Evolutionary conservation across 805 yeast species (phyloP).

Genomic region (Wickerhamomyces pijperi): DNA sequence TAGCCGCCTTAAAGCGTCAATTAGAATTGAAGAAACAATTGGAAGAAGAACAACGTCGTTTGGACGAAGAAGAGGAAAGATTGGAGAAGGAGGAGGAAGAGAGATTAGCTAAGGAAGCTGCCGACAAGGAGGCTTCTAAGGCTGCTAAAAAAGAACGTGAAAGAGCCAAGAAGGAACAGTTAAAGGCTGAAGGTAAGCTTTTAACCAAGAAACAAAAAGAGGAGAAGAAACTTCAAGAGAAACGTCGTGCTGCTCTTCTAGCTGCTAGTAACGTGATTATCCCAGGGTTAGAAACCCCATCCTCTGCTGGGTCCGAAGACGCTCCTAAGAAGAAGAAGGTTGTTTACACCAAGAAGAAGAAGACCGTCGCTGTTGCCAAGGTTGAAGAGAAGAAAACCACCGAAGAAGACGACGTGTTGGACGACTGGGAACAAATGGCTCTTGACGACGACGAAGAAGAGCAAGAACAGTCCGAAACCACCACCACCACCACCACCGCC

Average conservation of each 20-base stretch:
- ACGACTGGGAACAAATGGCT: constrained; percentile 80
- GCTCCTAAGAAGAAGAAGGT: constrained; percentile 50
- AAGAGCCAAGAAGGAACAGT: constrained; percentile 74
- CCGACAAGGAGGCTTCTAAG: constrained; percentile 43
- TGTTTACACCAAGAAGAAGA: constrained; percentile 65
- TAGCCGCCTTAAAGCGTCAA: constrained; percentile 86
- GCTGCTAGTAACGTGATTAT: constrained; percentile 63
- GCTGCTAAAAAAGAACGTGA: constrained; percentile 78
- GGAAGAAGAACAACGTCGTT: constrained; percentile 71
- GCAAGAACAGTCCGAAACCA: constrained; percentile 43
- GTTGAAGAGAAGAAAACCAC: constrained; percentile 17
- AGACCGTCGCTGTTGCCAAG: constrained; percentile 22
- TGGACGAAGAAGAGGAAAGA: constrained; percentile 66
- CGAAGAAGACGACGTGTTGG: constrained; percentile 37
- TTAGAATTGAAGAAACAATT: constrained; percentile 77
- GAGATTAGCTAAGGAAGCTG: constrained; percentile 29
- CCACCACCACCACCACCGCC: constrained; percentile 38
- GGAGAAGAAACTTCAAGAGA: constrained; percentile 75
- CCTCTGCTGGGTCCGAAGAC: constrained; percentile 11
- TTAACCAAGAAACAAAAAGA: constrained; percentile 92
- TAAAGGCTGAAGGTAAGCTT: constrained; percentile 92
- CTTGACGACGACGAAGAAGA: constrained; percentile 44
- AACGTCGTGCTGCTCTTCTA: constrained; percentile 78
- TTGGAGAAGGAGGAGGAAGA: constrained; percentile 38
- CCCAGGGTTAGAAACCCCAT: constrained; percentile 46